Conservation (phyloP, 306 rosid genomes). For the Malus asiatica region DNA sequence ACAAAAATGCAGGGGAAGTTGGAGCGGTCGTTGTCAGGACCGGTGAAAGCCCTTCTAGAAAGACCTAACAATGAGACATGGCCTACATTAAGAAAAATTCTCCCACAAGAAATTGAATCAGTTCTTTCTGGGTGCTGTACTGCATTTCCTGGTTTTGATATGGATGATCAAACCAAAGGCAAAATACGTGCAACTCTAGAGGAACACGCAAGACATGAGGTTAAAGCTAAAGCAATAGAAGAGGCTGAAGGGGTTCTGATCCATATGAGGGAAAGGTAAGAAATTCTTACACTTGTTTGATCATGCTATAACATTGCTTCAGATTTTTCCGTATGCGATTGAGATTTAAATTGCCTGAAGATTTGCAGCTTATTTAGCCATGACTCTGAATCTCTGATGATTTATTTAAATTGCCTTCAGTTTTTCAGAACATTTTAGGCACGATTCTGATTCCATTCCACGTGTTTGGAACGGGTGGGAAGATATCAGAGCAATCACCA, state of each 20-base stretch:
- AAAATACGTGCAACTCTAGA: conserved; percentile 40
- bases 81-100: conserved; percentile 75
- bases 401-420: conserved; percentile 37
- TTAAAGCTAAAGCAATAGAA: conserved; percentile 79
- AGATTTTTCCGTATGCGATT: conserved; percentile 13
- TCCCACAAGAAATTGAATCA: conserved; percentile 60
- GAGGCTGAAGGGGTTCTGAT: conserved; percentile 87
- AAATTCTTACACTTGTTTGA: conserved; percentile 15
- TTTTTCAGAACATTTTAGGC: conserved; percentile 71
- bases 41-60: conserved; percentile 82
- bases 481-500: conserved; percentile 86
- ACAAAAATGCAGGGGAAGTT: conserved; percentile 55
- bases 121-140: conserved; percentile 57
- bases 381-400: conserved; percentile 22
- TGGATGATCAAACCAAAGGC: conserved; percentile 55
- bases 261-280: conserved; percentile 90
- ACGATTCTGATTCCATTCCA: conserved; percentile 91
- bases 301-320: not conserved
- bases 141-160: conserved; percentile 68
- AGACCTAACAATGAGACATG: conserved; percentile 85
- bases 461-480: conserved; percentile 90
- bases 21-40: conserved; percentile 65
- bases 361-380: conserved; percentile 61
- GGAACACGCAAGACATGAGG: conserved; percentile 59
- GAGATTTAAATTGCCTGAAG: conserved; percentile 36